Base-by-base conservation (phyloP, 176 grass and related monocot genomes). In the Lolium rigidum region DNA sequence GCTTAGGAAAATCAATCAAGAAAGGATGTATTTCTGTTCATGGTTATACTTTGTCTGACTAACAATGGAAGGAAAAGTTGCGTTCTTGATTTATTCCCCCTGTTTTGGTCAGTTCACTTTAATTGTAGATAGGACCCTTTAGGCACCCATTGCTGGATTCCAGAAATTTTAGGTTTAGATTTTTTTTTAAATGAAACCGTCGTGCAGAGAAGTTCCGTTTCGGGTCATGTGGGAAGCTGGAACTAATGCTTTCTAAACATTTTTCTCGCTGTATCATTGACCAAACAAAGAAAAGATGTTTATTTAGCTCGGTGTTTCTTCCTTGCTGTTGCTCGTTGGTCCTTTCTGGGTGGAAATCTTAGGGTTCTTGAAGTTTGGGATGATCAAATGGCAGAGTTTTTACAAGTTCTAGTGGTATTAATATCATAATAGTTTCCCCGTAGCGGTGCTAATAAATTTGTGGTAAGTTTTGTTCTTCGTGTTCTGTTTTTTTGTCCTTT, bases 61-160 rank as follows among this genome's bases (percentile, higher is more conserved):
- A 57, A 4, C 26, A 75, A 79, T 24, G 57, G 18, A 25, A 15
- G 48, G 20, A 21, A 48, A 26, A 58, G 25, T 18, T 21, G 49
- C 9, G 57, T 67, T 76, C 77, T 76, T 89, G 59, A 20, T 67
- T 76, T 37, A 48, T 59, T 1, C 39, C 28, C 14, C n/a, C 16
- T 11, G 17, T 7, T 86, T 48, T 41, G 49, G 50, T 62, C 78
- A 51, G 50, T 86, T 15, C 60, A 60, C 11, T 28, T 79, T 14
- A 10, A 7, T 55, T 37, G 28, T 7, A 88, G 55, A 88, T 22
- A 17, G 14, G 7, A 5, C 43, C 10, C 50, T 69, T 59, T 68
- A 1, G 62, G 25, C 6, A 16, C 48, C 41, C 75, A 51, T 41
- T 28, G 2, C 39, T 50, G 52, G 86, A 61, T 61, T 83, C 39